Conservation (phyloP, 257 asterid species). For the Anisodus tanguticus region DNA sequence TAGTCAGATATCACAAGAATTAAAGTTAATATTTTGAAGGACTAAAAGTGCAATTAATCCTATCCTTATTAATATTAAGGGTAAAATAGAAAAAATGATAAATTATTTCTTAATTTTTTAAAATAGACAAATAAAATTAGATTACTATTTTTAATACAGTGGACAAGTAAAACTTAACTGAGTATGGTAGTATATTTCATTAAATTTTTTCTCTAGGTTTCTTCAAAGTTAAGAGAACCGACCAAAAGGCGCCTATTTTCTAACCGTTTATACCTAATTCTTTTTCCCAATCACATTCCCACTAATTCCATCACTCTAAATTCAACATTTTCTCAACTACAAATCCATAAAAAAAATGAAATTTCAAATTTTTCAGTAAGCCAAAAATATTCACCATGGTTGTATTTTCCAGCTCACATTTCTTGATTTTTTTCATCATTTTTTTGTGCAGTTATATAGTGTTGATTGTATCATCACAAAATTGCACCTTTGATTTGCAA, state of each 20-base stretch:
- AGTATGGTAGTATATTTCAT: too few relatives aligned
- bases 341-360: not conserved
- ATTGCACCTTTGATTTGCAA: slow-evolving; percentile 66
- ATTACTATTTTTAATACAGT: too few relatives aligned
- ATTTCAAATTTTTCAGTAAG: not conserved
- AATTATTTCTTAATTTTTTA: too few relatives aligned
- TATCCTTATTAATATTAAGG: too few relatives aligned
- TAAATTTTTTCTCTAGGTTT: not conserved
- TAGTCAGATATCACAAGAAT: not conserved
- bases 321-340: not conserved
- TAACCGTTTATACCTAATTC: slow-evolving; percentile 90
- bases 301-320: slow-evolving; percentile 12
- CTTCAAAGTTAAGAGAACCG: slow-evolving; percentile 28
- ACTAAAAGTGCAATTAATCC: not conserved
- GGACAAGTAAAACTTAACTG: too few relatives aligned
- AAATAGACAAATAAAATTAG: too few relatives aligned
- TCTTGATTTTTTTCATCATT: slow-evolving; percentile 33
- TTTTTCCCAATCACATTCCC: slow-evolving; percentile 59
- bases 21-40: too few relatives aligned
- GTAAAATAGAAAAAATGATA: too few relatives aligned
- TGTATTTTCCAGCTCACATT: slow-evolving; percentile 33
- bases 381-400: slow-evolving; percentile 29
- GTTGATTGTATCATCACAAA: slow-evolving; percentile 38
- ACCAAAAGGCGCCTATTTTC: slow-evolving; percentile 60
- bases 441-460: not conserved